phyloP scores from a whole-genome alignment of 2,329 filamentous ascomycete genomes.

The Microsporum canis region DNA sequence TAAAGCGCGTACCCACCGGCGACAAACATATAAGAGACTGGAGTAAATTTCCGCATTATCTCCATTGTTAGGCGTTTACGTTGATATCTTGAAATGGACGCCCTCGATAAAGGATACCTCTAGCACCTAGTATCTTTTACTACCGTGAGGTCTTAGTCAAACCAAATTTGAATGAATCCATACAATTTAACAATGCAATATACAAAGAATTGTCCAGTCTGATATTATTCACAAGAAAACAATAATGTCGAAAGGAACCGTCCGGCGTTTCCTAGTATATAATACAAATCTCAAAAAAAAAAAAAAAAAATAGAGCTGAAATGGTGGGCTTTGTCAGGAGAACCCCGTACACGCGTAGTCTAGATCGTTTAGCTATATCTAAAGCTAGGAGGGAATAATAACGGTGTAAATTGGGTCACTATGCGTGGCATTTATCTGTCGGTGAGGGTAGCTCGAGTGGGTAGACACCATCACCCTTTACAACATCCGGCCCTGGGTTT shows the following conservation, averaged over 20 bases:
- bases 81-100: too few relatives aligned
- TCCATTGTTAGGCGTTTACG: too few relatives aligned
- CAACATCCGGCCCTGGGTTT: constrained; percentile 34
- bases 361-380: neutral
- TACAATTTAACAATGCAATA: neutral
- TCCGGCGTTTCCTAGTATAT: neutral
- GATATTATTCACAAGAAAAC: neutral
- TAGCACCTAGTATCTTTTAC: too few relatives aligned
- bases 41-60: neutral
- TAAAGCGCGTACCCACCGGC: neutral
- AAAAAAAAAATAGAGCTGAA: neutral
- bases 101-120: too few relatives aligned
- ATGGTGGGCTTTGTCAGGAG: too few relatives aligned
- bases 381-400: neutral
- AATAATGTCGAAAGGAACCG: neutral
- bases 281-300: neutral
- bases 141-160: too few relatives aligned
- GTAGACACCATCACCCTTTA: constrained; percentile 35
- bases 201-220: neutral
- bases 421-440: neutral
- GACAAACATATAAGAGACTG: neutral
- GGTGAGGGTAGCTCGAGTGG: constrained; percentile 28
- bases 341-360: neutral
- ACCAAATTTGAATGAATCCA: neutral
- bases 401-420: neutral